These are phyloP conservation scores for Acacia crassicarpa DNA, from an alignment of 306 rosid genomes.

Conservation along the genomic window DNA sequence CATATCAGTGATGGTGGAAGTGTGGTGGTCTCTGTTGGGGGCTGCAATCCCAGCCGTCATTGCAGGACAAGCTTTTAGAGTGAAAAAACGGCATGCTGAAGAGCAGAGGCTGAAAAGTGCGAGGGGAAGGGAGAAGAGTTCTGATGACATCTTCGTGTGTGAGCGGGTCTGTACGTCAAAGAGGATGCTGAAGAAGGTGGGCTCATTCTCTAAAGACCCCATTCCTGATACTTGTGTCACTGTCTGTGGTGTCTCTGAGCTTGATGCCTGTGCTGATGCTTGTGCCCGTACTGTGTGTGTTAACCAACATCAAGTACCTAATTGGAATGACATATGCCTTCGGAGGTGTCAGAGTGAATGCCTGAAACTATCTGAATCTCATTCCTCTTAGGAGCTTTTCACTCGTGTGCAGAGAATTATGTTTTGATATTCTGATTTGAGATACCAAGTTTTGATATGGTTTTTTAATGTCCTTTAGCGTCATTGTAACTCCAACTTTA, in stretches of 20 bases:
- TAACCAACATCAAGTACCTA: slow-evolving; percentile 92
- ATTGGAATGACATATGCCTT: slow-evolving; percentile 89
- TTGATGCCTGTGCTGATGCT: slow-evolving; percentile 93
- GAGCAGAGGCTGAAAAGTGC: slow-evolving; percentile 71
- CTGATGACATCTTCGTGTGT: slow-evolving; percentile 87
- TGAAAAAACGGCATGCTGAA: slow-evolving; percentile 66
- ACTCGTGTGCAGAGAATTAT: neutral
- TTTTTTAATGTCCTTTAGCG: neutral
- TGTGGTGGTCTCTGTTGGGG: slow-evolving; percentile 89
- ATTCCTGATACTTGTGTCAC: slow-evolving; percentile 95
- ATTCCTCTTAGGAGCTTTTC: slow-evolving; percentile 45
- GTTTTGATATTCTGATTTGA: neutral
- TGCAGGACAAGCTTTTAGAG: slow-evolving; percentile 77
- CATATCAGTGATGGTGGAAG: slow-evolving; percentile 67
- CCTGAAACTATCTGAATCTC: slow-evolving; percentile 70
- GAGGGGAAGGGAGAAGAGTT: slow-evolving; percentile 85
- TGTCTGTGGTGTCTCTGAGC: slow-evolving; percentile 90
- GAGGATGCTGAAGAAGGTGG: slow-evolving; percentile 92
- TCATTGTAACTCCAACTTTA: neutral
- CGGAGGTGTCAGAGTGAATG: slow-evolving; percentile 96
- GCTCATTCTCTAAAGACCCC: slow-evolving; percentile 91
- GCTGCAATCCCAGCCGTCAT: slow-evolving; percentile 82
- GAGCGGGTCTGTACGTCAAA: slow-evolving; percentile 93
- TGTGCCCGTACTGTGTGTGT: slow-evolving; percentile 94
- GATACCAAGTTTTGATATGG: neutral